Base-by-base conservation (phyloP, 805 yeast genomes). In the Danielia oregonensis region DNA sequence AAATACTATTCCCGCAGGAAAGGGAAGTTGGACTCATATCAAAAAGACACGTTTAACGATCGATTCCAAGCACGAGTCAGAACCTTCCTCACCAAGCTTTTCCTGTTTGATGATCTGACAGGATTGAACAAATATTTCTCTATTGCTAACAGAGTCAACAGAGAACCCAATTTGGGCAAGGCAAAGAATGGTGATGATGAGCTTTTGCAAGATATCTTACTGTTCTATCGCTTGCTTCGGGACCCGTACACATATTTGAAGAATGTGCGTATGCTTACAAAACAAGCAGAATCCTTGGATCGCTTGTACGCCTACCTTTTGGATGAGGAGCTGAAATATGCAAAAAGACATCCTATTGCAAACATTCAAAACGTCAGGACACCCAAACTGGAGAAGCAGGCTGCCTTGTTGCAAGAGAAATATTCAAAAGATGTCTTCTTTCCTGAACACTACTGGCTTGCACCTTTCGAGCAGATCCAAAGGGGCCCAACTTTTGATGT, bases 111-210 rank as follows among this genome's bases (percentile, higher is more conserved):
- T 31, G 73, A 68, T 37, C 66, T 63, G 43, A 68, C 73, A 3
- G 73, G 73, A 1, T 53, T 68, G 34, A 68, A 68, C 44, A 64
- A 64, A 47, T 61, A 61, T 39, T 65, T 64, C 37, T 43, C 52
- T 16, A 29, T 48, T 1, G 56, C 71, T 9, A 55, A 58, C 31
- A 43, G 65, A 26, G 44, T 37, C 9, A 42, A 46, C 6, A 45
- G 51, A 7, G 61, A 57, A 29, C 47, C 58, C 18, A 37, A 45
- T 2, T 44, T 53, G 17, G 43, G 42, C 13, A 40, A 33, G 15
- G 41, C 51, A n/a, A 48, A 42, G 22, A 30, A 35, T 7, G 43
- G 49, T 35, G 55, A 47, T 33, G 55, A 54, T 25, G 50, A 49
- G 14, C 57, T 65, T 24, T 41, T 67, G 15, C 53, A 48, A 17